Conservation (phyloP, 176 grass and related monocot genomes). For the Bromus sterilis region DNA sequence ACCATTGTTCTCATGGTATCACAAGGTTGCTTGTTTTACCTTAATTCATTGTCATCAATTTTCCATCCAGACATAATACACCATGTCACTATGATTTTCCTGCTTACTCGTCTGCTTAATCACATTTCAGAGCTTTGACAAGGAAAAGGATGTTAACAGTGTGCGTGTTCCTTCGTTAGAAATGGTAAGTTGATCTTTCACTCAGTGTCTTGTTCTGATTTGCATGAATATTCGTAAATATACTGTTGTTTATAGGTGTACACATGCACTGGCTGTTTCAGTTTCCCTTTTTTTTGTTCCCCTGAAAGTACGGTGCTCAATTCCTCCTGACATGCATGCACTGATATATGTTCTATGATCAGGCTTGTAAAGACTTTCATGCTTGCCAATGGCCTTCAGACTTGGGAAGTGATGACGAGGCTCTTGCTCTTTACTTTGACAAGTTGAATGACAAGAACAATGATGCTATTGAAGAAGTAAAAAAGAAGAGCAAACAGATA, state of each 20-base stretch:
- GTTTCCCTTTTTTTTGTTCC: neutral
- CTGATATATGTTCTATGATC: constrained; percentile 9
- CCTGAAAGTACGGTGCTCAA: neutral
- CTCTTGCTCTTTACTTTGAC: constrained; percentile 82
- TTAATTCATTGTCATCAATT: neutral
- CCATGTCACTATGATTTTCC: neutral
- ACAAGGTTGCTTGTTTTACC: constrained; percentile 54
- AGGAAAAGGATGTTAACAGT: constrained; percentile 75
- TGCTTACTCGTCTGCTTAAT: constrained; percentile 28
- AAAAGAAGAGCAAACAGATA: constrained; percentile 57
- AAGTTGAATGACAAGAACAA: constrained; percentile 73
- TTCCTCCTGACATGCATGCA: neutral
- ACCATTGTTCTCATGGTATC: constrained; percentile 96
- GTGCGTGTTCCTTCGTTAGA: constrained; percentile 80
- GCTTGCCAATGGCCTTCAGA: constrained; percentile 79
- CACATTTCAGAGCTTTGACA: constrained; percentile 85
- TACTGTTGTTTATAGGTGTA: neutral
- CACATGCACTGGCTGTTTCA: neutral
- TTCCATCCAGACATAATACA: neutral
- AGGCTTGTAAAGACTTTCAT: constrained; percentile 96
- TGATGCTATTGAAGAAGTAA: constrained; percentile 69
- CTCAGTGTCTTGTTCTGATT: neutral
- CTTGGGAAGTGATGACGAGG: constrained; percentile 49
- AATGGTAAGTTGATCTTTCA: constrained; percentile 45
- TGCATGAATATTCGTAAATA: neutral